These are phyloP conservation scores for Pythium scleroteichum DNA, from an alignment of 352 stramenopile genomes.

Conservation along the genomic window DNA sequence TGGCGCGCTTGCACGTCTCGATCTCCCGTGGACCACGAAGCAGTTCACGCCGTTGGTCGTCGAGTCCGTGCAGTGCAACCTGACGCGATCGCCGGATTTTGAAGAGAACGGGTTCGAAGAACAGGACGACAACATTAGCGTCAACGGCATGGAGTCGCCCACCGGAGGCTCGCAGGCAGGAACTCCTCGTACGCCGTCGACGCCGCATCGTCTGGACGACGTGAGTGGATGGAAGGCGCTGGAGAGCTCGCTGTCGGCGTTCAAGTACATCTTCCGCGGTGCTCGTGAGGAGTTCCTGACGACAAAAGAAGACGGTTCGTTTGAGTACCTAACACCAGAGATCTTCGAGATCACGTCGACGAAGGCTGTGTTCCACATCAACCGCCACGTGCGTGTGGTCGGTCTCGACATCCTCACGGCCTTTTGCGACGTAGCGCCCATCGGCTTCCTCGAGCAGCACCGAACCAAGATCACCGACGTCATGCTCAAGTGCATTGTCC, in stretches of 20 bases:
- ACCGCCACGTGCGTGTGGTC: constrained; percentile 93
- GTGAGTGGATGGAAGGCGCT: constrained; percentile 96
- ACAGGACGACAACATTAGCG: constrained; percentile 79
- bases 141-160: constrained; percentile 75
- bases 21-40: constrained; percentile 54
- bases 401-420: constrained; percentile 85
- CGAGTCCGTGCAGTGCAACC: constrained; percentile 72
- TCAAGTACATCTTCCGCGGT: constrained; percentile 85
- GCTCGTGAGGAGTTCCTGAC: constrained; percentile 72
- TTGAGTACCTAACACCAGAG: constrained; percentile 65
- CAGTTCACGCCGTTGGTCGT: constrained; percentile 74
- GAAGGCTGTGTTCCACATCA: constrained; percentile 91
- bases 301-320: constrained; percentile 25
- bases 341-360: constrained; percentile 70
- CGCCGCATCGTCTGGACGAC: constrained; percentile 91
- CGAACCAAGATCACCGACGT: constrained; percentile 41
- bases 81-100: constrained; percentile 78
- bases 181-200: constrained; percentile 73
- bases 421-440: constrained; percentile 46
- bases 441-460: constrained; percentile 50
- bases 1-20: constrained; percentile 60
- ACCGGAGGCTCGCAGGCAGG: constrained; percentile 50
- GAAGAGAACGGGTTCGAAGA: constrained; percentile 78
- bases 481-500: constrained; percentile 65
- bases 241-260: constrained; percentile 89